Evolutionary conservation across 345 rosid species (phyloP).

Genomic region (Odontarrhena argentea): DNA sequence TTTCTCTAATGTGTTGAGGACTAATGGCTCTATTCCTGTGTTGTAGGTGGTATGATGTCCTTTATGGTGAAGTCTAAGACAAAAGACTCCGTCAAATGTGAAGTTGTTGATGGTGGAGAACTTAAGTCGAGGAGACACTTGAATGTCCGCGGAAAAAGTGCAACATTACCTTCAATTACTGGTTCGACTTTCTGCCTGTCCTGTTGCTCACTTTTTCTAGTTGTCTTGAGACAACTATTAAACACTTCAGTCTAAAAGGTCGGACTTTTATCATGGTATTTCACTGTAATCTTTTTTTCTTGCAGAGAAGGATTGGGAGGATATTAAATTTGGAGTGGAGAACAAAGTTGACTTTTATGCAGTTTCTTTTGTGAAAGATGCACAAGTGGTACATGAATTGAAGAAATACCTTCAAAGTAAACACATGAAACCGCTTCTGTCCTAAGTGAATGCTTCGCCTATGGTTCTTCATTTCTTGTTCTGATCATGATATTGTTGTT

Average conservation of each 20-base stretch:
- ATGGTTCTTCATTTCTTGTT: conserved; percentile 8
- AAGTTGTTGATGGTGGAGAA: conserved; percentile 98
- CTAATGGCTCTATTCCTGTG: conserved; percentile 34
- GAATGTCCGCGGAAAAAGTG: conserved; percentile 97
- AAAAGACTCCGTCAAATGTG: conserved; percentile 90
- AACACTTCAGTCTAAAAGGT: background rate
- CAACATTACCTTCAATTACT: conserved; percentile 95
- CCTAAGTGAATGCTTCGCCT: conserved; percentile 19
- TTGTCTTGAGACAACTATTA: background rate
- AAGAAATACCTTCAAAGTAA: conserved; percentile 86
- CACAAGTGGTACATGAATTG: conserved; percentile 96
- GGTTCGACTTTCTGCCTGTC: conserved; percentile 48
- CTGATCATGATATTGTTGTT: conserved; percentile 12
- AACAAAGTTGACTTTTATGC: conserved; percentile 95
- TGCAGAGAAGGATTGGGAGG: conserved; percentile 99
- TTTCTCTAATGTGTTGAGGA: background rate
- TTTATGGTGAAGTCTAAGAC: conserved; percentile 87
- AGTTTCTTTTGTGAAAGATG: conserved; percentile 98
- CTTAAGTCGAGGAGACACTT: conserved; percentile 96
- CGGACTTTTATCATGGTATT: conserved; percentile 16
- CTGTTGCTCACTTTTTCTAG: background rate
- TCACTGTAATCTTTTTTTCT: conserved; percentile 27
- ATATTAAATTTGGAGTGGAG: conserved; percentile 96
- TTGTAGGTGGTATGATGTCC: conserved; percentile 98
- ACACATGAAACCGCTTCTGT: background rate